Evolutionary conservation across 129 eudicot genomes (phyloP), one percentile per base, ranked within the genome.

Genomic region (Pittosporum tobira): DNA sequence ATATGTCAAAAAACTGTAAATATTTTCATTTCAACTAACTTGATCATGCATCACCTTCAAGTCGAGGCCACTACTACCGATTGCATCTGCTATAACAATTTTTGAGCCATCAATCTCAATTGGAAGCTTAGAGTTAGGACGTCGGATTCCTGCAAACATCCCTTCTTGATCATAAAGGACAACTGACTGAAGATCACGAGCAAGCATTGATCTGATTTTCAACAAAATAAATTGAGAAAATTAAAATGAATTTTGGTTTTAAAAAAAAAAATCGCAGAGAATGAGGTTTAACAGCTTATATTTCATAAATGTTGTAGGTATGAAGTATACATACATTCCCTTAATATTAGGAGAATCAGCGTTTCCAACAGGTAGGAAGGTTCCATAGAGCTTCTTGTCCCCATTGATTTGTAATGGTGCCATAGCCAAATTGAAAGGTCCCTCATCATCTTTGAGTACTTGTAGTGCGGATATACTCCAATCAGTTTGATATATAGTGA

Each of bases 371-470:
- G 99, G 99, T 53, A 91, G 68, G 59, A 91, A 80, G 45, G 96
- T 81, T 37, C 99, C 99, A 66, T 70, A 93, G 22, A 93, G 99
- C 87, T 84, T 93, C 80, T 93, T 93, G 81, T 93, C 99, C 69
- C 96, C 94, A 54, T 84, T 93, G 29, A 84, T 34, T 59, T 84
- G 63, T 57, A 93, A 65, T 69, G 99, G 99, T 37, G 99, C 99
- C 78, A 93, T 75, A 7, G 99, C 94, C 80, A 93, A 77, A 69
- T 93, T 93, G 65, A 87, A 93, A 21, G 99, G 99, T 7, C 99
- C 99, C 73, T 87, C 94, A 22, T 58, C 88, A 30, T 91, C 81
- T 74, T 87, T 87, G 54, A 84, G 68, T 64, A 93, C 53, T 73
- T 93, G 99, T 63, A 93, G 73, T 16, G 96, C 85, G 0, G 99